Evolutionary conservation across 2,329 filamentous ascomycete species (phyloP).

Genomic region (Fusarium brevicatenulatum): DNA sequence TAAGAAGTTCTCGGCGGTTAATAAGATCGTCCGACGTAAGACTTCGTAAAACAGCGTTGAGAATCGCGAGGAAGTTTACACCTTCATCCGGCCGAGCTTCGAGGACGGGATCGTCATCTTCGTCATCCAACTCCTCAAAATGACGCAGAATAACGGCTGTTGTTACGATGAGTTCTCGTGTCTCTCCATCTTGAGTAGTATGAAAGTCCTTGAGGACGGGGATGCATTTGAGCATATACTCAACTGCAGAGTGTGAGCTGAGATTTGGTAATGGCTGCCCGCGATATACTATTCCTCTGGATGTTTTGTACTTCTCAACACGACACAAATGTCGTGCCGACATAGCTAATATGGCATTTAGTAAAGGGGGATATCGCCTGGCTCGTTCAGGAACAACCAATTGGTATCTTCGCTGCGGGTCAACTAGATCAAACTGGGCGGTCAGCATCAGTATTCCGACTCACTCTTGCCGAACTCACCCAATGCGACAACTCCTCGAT

Average conservation of each 20-base stretch:
- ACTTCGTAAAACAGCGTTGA: not conserved
- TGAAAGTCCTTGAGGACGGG: conserved; percentile 36
- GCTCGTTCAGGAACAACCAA: conserved; percentile 31
- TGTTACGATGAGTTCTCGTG: conserved; percentile 24
- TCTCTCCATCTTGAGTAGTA: conserved; percentile 25
- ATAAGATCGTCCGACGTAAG: conserved; percentile 18
- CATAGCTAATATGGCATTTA: conserved; percentile 33
- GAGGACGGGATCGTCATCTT: conserved; percentile 9
- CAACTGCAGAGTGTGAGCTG: conserved; percentile 15
- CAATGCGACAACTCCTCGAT: conserved; percentile 31
- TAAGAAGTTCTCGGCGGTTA: conserved; percentile 3
- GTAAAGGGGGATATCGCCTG: conserved; percentile 20
- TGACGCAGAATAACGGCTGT: conserved; percentile 30
- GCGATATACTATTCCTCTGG: conserved; percentile 16
- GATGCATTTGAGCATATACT: conserved; percentile 39
- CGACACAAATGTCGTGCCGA: conserved; percentile 25
- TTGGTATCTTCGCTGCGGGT: conserved; percentile 21
- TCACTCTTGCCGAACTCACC: not conserved
- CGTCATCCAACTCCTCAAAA: conserved; percentile 37
- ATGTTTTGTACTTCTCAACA: conserved; percentile 10
- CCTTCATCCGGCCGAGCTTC: not conserved
- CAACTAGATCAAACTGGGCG: conserved; percentile 27
- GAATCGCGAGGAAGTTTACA: conserved; percentile 30
- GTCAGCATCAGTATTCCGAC: accelerated
- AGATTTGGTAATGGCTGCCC: conserved; percentile 22